These are phyloP conservation scores for Phylloporus sp. DNA, from an alignment of 768 basidiomycete species.

Conservation along the genomic window DNA sequence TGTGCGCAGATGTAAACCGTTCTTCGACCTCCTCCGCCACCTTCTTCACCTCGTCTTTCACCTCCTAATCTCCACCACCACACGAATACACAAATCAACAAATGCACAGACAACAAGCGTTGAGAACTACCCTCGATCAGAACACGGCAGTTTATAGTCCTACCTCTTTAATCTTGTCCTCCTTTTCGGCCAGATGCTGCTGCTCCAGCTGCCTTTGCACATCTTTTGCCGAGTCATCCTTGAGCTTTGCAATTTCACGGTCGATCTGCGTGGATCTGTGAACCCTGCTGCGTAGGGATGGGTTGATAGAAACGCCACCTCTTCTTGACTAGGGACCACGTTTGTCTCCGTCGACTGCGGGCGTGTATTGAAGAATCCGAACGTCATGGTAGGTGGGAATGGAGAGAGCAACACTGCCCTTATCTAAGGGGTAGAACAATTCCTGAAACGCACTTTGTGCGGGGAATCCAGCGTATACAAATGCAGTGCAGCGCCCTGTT, in stretches of 20 bases:
- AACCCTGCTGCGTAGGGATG: neutral
- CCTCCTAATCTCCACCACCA: neutral
- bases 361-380: neutral
- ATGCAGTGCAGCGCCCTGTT: neutral
- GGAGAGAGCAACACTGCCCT: neutral
- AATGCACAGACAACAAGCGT: neutral
- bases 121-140: neutral
- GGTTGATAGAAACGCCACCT: conserved; percentile 5
- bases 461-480: neutral
- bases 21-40: conserved; percentile 4
- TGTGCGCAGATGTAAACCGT: neutral
- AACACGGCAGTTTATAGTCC: neutral
- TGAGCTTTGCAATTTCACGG: conserved; percentile 18
- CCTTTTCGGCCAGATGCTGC: conserved; percentile 11
- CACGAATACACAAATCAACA: neutral
- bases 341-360: neutral
- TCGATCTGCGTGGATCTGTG: conserved; percentile 16
- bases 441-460: neutral
- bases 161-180: conserved; percentile 10
- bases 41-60: neutral
- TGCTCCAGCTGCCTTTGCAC: conserved; percentile 19
- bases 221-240: conserved; percentile 19
- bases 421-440: neutral
- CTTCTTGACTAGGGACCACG: conserved; percentile 6
- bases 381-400: conserved; percentile 2